Evolutionary conservation across 1,284 basidiomycete genomes (phyloP), one percentile per base, ranked within the genome.

Genomic region (Exobasidium cylindrosporum): DNA sequence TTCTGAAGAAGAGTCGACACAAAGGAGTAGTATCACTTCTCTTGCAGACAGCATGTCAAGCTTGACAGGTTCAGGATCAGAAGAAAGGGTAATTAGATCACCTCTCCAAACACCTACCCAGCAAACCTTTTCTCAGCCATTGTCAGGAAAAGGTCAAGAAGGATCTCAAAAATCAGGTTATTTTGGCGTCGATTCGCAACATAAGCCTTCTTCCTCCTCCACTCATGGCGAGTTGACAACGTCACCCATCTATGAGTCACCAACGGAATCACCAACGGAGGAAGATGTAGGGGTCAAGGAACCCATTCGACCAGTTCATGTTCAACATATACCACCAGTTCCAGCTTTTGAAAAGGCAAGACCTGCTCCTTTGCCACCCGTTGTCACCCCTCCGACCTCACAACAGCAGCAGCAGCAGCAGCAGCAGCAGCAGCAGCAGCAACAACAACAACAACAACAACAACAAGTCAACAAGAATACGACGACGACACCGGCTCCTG

Each of bases 91-190:
- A 44, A 61, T 24, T 21, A 26, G 31, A 6, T 66, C 64, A 30
- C 69, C 69, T n/a, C 68, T 68, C 7, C 62, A 49, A 7, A 73
- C 72, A 47, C 72, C 72, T 3, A 74, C 72, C 1, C 72, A 69
- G 54, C 61, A 60, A 28, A 60, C 61, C 4, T 44, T 57, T 13
- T 24, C 54, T 24, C n/a, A n/a, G n/a, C n/a, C 6, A 6, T 10
- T 4, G 26, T 28, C 24, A 17, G 24, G 26, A 28, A 2, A 4
- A 28, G 13, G 21, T 13, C 47, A 50, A 4, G 26, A 21, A 54
- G 28, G 21, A 1, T 23, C 11, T 28, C 17, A 28, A 11, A 43
- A 24, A 4, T 28, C 28, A 10, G 60, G 54, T 14, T 67, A 67
- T 53, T 67, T 67, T 32, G 66, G 65, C 61, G 45, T 60, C 11